phyloP scores from a whole-genome alignment of 495 filamentous ascomycete species.

The Durotheca rogersii region DNA sequence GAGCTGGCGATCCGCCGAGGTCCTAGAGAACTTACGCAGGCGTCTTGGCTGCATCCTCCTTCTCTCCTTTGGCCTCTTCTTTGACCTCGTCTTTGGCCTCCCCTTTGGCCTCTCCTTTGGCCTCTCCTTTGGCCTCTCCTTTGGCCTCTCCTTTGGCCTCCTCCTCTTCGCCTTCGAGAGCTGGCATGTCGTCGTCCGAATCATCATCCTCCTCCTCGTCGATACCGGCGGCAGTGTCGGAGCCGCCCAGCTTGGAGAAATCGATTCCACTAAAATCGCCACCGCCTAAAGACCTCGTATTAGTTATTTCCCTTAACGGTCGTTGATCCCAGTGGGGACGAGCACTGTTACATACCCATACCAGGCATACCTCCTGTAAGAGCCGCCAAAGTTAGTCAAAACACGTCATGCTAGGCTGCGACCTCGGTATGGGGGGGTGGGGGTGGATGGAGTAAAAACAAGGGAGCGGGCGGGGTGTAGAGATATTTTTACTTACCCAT shows the following conservation, averaged over 20 bases:
- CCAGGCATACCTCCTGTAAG: conserved; percentile 43
- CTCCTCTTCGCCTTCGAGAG: conserved; percentile 46
- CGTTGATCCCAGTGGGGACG: too few relatives aligned
- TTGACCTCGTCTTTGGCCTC: conserved; percentile 48
- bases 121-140: conserved; percentile 45
- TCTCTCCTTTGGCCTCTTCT: conserved; percentile 53
- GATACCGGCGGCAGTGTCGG: conserved; percentile 52
- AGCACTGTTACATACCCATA: conserved; percentile 49
- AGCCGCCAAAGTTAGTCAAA: conserved; percentile 20
- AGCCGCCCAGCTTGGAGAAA: conserved; percentile 86
- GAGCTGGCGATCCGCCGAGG: conserved; percentile 17
- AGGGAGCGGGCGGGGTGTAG: not conserved
- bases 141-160: conserved; percentile 55
- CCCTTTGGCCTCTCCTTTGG: conserved; percentile 51
- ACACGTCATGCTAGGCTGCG: too few relatives aligned
- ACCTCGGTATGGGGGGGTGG: too few relatives aligned
- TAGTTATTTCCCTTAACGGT: too few relatives aligned
- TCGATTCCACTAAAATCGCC: conserved; percentile 72
- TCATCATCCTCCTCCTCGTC: conserved; percentile 61
- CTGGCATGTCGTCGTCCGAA: conserved; percentile 45
- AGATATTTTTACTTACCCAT: conserved; percentile 53
- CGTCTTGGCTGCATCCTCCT: conserved; percentile 41
- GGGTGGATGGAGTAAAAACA: not conserved
- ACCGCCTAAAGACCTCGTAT: conserved; percentile 39
- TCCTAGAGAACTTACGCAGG: conserved; percentile 24